Evolutionary conservation across 2,329 filamentous ascomycete species (phyloP), one percentile per base, ranked within the genome.

Genomic region (Fusarium penzigii): DNA sequence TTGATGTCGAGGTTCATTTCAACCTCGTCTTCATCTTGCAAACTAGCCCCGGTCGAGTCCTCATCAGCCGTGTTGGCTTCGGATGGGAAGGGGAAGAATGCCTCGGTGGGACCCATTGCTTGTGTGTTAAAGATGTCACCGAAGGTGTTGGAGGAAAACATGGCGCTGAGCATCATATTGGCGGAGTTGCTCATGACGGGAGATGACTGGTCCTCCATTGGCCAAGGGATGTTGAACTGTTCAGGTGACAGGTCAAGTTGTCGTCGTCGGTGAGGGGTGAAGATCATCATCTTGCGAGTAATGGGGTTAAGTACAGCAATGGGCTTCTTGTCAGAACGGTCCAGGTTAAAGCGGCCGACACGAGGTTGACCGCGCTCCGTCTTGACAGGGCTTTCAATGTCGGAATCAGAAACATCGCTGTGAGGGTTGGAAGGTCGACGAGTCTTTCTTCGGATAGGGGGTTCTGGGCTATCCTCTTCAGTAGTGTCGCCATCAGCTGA

Each of bases 111-210:
- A 1, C 88, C 88, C 64, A 90, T 78, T n/a, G 84, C 79, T 65
- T 89, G 85, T 6, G 82, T 83, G 58, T 81, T 80, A 70, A 84
- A 74, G 52, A 80, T 80, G 62, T 83, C 79, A 40, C 78, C 79
- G 59, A 82, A 81, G 1, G 79, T 77, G 55, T 79, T 78, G 49
- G 75, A 76, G 2, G 80, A 80, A 49, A 85, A 80, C 73, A 91
- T 85, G 61, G 86, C 87, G 44, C 86, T 87, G 74, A 92, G 85
- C 88, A 92, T 92, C 58, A 92, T 80, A 53, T 90, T 88, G 50
- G 86, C 85, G 16, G 85, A 83, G 53, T 88, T 86, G 66, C 79
- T 84, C 55, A 88, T 73, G 64, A 89, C 83, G 14, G 86, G 84
- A 0, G 77, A 77, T 5, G 75, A 66, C 48, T 77, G 70, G 38